Evolutionary conservation across 805 yeast species (phyloP).

Genomic region (Candida arabinofermentans): DNA sequence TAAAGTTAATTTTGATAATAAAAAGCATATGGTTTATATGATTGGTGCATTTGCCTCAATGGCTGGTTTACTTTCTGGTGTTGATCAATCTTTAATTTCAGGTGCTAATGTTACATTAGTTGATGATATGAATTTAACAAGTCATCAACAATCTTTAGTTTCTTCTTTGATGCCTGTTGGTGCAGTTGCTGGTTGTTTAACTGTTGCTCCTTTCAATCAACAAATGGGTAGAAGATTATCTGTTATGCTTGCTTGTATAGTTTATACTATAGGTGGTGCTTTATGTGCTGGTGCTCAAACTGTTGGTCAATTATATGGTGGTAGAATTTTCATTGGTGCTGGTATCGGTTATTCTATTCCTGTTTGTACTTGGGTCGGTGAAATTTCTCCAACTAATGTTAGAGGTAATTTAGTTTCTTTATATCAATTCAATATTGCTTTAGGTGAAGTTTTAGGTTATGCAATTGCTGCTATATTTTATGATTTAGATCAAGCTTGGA

Average conservation of each 20-base stretch:
- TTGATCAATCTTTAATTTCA: conserved; percentile 63
- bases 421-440: conserved; percentile 61
- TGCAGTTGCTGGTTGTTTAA: conserved; percentile 58
- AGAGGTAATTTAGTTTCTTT: conserved; percentile 60
- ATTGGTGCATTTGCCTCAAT: conserved; percentile 56
- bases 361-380: conserved; percentile 59
- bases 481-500: conserved; percentile 55
- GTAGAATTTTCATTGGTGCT: conserved; percentile 56
- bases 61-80: conserved; percentile 63
- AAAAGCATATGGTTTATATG: conserved; percentile 41
- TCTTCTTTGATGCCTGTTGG: conserved; percentile 66
- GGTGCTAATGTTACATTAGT: conserved; percentile 58
- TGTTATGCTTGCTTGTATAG: conserved; percentile 51
- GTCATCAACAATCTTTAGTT: conserved; percentile 47
- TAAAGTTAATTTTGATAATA: conserved; percentile 40
- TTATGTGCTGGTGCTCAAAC: conserved; percentile 49
- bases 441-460: conserved; percentile 64
- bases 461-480: conserved; percentile 61
- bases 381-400: conserved; percentile 52
- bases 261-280: conserved; percentile 59
- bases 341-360: conserved; percentile 70
- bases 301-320: conserved; percentile 50
- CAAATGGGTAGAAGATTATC: conserved; percentile 52
- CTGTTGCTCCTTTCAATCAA: conserved; percentile 57
- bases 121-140: conserved; percentile 35